These are phyloP conservation scores for Aspergillus sp. DNA, from an alignment of 2,329 filamentous ascomycete species.

Conservation along the genomic window DNA sequence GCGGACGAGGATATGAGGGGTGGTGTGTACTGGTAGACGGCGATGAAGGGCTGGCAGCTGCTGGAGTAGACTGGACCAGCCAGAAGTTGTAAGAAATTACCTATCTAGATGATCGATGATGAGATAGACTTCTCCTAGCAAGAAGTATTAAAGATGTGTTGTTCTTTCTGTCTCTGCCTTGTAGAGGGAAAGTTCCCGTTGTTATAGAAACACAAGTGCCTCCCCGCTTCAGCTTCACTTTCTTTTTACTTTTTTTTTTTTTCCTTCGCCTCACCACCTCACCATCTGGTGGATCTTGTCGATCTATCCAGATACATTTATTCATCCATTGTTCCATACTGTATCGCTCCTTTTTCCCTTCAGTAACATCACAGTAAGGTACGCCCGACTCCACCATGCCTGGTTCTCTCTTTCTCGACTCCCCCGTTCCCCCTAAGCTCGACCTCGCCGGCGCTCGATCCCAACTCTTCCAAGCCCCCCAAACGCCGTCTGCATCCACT, in stretches of 20 bases:
- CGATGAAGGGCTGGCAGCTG: constrained; percentile 54
- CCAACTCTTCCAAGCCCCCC: constrained; percentile 32
- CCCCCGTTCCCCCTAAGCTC: constrained; percentile 32
- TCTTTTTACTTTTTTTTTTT: constrained; percentile 1
- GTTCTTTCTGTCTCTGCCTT: not conserved
- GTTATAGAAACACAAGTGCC: constrained; percentile 1
- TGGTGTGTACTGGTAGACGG: constrained; percentile 89
- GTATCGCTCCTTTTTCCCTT: not conserved
- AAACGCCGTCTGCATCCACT: constrained; percentile 31
- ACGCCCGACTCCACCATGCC: constrained; percentile 18
- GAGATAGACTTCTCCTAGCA: no score
- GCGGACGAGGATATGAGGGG: constrained; percentile 64
- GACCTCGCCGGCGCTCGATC: constrained; percentile 34
- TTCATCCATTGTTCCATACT: not conserved
- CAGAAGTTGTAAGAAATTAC: constrained; percentile 31
- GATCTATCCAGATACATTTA: not conserved
- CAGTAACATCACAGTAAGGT: constrained; percentile 1
- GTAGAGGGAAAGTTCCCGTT: not conserved
- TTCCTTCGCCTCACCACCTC: not conserved
- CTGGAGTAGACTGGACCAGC: constrained; percentile 47
- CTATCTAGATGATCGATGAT: no score
- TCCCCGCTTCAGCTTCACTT: constrained; percentile 1
- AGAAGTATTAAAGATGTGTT: not conserved
- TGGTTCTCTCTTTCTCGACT: constrained; percentile 29
- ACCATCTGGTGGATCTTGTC: not conserved